Base-by-base conservation (phyloP, 2,329 filamentous ascomycete species). In the Claviceps cyperi region DNA sequence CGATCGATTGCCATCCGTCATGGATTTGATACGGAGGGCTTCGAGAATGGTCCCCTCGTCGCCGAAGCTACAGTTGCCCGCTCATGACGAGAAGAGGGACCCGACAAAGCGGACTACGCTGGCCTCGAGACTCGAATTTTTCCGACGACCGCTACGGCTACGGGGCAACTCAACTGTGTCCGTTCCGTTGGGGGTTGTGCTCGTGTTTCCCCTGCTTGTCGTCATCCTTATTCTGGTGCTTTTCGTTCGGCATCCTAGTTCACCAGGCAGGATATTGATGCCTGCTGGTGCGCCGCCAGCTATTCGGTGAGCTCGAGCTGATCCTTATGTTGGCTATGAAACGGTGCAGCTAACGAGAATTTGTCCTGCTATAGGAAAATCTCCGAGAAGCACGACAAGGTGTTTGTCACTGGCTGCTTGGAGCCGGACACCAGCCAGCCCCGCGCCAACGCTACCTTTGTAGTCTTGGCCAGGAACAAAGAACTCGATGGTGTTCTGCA, bases 401-500 rank as follows among this genome's bases (percentile, higher is more conserved):
- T 96, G 48, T 98, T 98, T 61, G 85, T 89, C 47, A 86, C 82
- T 38, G 92, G 92, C 56, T 98, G 92, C 65, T 77, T 87, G 60
- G 82, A 90, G 57, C 83, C 85, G 46, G 84, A 94, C 60, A 85
- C 82, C 36, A 81, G 79, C 57, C 76, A 81, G 54, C 87, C 88
- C 41, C 80, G 89, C 62, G 92, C 87, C 58, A 98, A 97, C 63
- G 92, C 87, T 53, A 91, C 88, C 24, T 95, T 98, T 61, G 92
- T 98, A 55, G 89, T 98, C 39, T 77, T 98, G 52, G 92, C 92
- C 50, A 77, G 92, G 59, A 97, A 98, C 65, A 94, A 95, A 74
- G 92, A 98, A 70, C 68, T 98, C 56, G 90, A 95, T 0, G 92
- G 92, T 53, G 92, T 98, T 39, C 80, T 98, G 56, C 88, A 97